A percentile compares a stretch with the other conserved stretches of the same genome.
Evolutionary conservation across 2,329 filamentous ascomycete species (phyloP).

Genomic region (Phyllosticta ampelicida): DNA sequence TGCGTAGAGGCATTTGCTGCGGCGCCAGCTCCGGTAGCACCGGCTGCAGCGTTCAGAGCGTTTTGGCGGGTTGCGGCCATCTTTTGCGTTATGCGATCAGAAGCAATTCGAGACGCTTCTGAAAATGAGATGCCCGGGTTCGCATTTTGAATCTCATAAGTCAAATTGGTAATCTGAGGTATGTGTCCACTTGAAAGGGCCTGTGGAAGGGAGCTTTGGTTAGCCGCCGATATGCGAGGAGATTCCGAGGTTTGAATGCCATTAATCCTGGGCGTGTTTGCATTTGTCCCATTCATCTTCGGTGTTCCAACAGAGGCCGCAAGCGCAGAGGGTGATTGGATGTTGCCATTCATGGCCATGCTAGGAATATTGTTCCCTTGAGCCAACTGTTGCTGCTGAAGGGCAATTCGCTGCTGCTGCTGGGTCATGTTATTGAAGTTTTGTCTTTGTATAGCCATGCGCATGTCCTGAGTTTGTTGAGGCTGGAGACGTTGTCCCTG

Average conservation of each 20-base stretch:
- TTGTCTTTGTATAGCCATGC: conserved; percentile 23
- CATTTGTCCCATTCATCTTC: conserved; percentile 3
- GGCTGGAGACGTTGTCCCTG: conserved; percentile 48
- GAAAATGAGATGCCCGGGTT: conserved; percentile 3
- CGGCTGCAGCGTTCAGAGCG: conserved; percentile 25
- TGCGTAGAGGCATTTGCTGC: neutral
- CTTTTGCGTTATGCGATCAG: conserved; percentile 8
- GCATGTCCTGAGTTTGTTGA: conserved; percentile 27
- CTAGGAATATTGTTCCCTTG: conserved; percentile 3
- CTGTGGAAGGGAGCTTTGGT: conserved; percentile 1
- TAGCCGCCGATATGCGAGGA: conserved; percentile 2
- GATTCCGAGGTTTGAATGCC: conserved; percentile 7
- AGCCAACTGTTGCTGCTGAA: conserved; percentile 12
- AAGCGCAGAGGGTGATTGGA: conserved; percentile 5
- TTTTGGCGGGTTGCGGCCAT: conserved; percentile 4
- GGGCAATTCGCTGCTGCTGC: conserved; percentile 14
- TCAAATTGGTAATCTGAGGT: conserved; percentile 8
- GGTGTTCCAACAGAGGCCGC: neutral
- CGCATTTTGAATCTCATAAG: conserved; percentile 5
- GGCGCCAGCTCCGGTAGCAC: neutral
- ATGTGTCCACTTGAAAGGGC: conserved; percentile 9
- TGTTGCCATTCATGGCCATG: conserved; percentile 1
- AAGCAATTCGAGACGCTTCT: conserved; percentile 4
- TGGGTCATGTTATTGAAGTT: conserved; percentile 22
- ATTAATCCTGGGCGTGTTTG: neutral